A percentile compares a stretch with the other conserved stretches of the same genome.
Evolutionary conservation across 257 asterid genomes (phyloP).

Genomic region (Verbena officinalis): DNA sequence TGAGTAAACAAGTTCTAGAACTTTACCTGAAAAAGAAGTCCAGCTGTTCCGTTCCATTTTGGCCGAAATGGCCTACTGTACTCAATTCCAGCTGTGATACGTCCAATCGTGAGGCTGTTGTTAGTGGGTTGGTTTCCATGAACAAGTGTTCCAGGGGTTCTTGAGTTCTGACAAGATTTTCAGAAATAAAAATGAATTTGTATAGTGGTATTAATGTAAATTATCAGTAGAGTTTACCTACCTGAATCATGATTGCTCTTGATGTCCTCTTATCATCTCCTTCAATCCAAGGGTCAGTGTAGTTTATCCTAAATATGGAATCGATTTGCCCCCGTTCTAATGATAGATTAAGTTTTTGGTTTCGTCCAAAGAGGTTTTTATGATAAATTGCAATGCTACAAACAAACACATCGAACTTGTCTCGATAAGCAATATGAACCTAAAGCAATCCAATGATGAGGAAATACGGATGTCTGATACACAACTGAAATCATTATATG

Average conservation of each 20-base stretch:
- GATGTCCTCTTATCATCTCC: constrained; percentile 99
- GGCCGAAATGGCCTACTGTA: constrained; percentile 94
- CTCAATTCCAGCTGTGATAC: constrained; percentile 91
- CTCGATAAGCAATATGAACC: constrained; percentile 6
- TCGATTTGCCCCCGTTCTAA: constrained; percentile 96
- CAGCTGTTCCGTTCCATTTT: constrained; percentile 93
- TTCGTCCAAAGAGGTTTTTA: constrained; percentile 91
- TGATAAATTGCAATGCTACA: constrained; percentile 93
- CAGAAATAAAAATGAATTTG: constrained; percentile 29
- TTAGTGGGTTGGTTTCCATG: constrained; percentile 85
- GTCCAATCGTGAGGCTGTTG: constrained; percentile 74
- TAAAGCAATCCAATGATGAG: constrained; percentile 11
- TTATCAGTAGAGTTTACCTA: constrained; percentile 28
- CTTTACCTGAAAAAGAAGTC: constrained; percentile 80
- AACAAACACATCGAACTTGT: constrained; percentile 23
- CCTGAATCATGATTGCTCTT: constrained; percentile 96
- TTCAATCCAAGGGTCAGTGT: constrained; percentile 97
- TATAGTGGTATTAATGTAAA: constrained; percentile 17
- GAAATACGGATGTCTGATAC: constrained; percentile 6
- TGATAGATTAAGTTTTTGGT: constrained; percentile 92
- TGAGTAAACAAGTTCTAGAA: not conserved
- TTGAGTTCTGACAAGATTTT: constrained; percentile 66
- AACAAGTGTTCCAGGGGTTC: constrained; percentile 94
- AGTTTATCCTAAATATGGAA: constrained; percentile 86
- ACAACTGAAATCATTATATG: not conserved